phyloP scores from a whole-genome alignment of 2,329 filamentous ascomycete genomes.

The Boeremia lycopersici region DNA sequence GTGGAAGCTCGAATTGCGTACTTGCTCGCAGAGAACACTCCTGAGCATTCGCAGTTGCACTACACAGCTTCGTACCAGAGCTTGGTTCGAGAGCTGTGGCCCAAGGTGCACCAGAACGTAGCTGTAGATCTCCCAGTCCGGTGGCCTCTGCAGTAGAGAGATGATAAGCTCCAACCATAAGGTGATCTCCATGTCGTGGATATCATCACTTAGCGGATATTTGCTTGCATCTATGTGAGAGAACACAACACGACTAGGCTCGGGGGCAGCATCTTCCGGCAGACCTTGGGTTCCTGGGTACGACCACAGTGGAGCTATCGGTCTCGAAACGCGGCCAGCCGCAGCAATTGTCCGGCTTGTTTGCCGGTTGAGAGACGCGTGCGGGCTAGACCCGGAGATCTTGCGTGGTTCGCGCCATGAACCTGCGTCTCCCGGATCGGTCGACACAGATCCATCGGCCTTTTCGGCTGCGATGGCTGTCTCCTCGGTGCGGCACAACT shows the following conservation, averaged over 20 bases:
- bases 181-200: slow-evolving; percentile 56
- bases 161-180: slow-evolving; percentile 79
- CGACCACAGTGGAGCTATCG: slow-evolving; percentile 59
- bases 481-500: slow-evolving; percentile 69
- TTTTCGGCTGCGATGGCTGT: slow-evolving; percentile 54
- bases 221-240: slow-evolving; percentile 52
- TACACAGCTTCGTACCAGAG: slow-evolving; percentile 76
- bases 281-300: slow-evolving; percentile 60
- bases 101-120: slow-evolving; percentile 86
- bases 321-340: slow-evolving; percentile 39
- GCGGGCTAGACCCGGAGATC: slow-evolving; percentile 37
- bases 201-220: slow-evolving; percentile 42
- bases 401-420: slow-evolving; percentile 35
- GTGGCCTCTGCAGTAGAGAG: slow-evolving; percentile 73
- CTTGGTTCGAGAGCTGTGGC: slow-evolving; percentile 87
- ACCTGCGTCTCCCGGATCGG: slow-evolving; percentile 38
- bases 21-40: slow-evolving; percentile 78
- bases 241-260: slow-evolving; percentile 58
- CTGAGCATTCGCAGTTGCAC: slow-evolving; percentile 78
- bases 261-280: slow-evolving; percentile 58
- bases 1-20: slow-evolving; percentile 76
- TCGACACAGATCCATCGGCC: slow-evolving; percentile 45
- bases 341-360: slow-evolving; percentile 30
- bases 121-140: slow-evolving; percentile 91
- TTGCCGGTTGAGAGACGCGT: slow-evolving; percentile 41